Evolutionary conservation across 768 basidiomycete genomes (phyloP).

Genomic region (Pleurotus eryngii): DNA sequence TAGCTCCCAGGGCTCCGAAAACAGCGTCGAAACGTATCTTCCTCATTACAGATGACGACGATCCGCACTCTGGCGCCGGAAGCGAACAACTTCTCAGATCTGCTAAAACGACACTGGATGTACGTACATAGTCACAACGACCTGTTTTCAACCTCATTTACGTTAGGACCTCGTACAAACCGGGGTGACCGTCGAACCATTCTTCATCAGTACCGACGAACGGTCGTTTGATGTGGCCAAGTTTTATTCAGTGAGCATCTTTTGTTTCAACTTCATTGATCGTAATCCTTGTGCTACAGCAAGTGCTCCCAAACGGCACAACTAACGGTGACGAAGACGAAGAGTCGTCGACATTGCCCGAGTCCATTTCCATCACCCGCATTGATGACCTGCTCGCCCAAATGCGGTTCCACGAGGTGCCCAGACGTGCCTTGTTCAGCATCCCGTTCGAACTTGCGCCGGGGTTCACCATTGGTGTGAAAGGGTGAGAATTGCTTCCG

Average conservation of each 20-base stretch:
- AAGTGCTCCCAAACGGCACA: conserved; percentile 50
- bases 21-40: conserved; percentile 92
- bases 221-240: conserved; percentile 68
- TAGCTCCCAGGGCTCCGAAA: conserved; percentile 63
- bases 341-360: conserved; percentile 49
- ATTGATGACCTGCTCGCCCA: conserved; percentile 76
- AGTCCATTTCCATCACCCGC: conserved; percentile 72
- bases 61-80: conserved; percentile 60
- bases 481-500: conserved; percentile 54
- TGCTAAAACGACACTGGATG: conserved; percentile 68
- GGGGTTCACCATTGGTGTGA: conserved; percentile 73
- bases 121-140: conserved; percentile 25
- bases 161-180: conserved; percentile 78
- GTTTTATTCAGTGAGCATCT: conserved; percentile 69
- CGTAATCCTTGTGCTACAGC: conserved; percentile 33
- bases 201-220: conserved; percentile 75
- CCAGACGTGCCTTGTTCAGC: conserved; percentile 80
- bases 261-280: neutral
- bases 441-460: conserved; percentile 78
- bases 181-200: conserved; percentile 79
- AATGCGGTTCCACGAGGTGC: conserved; percentile 78
- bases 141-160: conserved; percentile 1
- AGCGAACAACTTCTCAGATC: conserved; percentile 62
- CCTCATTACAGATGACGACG: conserved; percentile 86
- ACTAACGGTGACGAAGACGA: conserved; percentile 46